Percentiles rank a stretch among this genome's conserved stretches.
phyloP scores from a whole-genome alignment of 371 early-diverging fungal species.

The Rhizopus delemar region DNA sequence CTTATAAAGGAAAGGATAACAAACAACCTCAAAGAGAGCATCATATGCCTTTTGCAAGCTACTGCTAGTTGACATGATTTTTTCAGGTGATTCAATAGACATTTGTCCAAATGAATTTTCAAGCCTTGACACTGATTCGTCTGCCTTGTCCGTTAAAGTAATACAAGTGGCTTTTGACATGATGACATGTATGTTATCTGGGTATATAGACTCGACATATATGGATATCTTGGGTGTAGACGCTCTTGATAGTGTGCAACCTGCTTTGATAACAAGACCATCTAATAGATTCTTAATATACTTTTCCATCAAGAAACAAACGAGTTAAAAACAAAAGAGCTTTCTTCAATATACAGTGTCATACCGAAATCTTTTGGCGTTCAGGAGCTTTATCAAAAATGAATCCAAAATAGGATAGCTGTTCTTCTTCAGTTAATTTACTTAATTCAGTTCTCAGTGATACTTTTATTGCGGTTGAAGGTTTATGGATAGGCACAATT shows the following conservation, averaged over 20 bases:
- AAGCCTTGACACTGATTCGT: constrained; percentile 13
- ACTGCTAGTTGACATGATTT: constrained; percentile 41
- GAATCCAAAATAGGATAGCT: constrained; percentile 30
- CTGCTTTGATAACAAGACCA: constrained; percentile 8
- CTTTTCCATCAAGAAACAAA: not conserved
- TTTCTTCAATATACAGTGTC: not conserved
- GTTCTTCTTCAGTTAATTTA: constrained; percentile 22
- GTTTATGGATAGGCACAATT: constrained; percentile 16
- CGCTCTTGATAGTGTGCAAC: constrained; percentile 3
- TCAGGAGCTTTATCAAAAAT: constrained; percentile 25
- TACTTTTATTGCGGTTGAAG: constrained; percentile 21
- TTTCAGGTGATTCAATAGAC: constrained; percentile 6
- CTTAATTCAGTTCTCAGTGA: constrained; percentile 5
- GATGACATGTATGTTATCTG: constrained; percentile 28
- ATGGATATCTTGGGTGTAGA: constrained; percentile 4
- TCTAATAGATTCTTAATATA: constrained; percentile 25
- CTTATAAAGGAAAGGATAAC: constrained; percentile 76
- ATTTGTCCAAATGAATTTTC: constrained; percentile 11
- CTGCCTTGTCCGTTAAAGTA: constrained; percentile 12
- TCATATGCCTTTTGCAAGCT: constrained; percentile 54
- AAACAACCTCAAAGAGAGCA: constrained; percentile 73
- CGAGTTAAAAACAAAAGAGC: not conserved
- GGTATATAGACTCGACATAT: constrained; percentile 34
- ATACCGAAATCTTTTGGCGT: constrained; percentile 28
- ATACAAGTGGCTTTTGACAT: constrained; percentile 17